Evolutionary conservation across 106 monocot genomes (phyloP), one percentile per base, ranked within the genome.

Genomic region (Cymbidium sinense): DNA sequence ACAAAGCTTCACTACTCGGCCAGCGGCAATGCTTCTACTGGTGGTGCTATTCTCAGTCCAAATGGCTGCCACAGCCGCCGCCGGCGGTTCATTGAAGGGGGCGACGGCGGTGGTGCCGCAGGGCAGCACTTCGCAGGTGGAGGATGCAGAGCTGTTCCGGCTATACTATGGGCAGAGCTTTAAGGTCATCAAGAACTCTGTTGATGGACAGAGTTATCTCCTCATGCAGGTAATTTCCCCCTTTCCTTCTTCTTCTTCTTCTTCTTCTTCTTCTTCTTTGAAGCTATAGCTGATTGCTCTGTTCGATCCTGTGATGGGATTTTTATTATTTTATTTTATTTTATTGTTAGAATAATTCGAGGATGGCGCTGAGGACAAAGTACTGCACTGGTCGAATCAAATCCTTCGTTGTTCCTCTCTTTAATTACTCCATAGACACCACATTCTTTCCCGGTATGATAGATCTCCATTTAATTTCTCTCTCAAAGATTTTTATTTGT

Each of bases 381-480:
- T 96, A 96, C 82, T 96, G 96, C 90, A 94, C 93, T 13, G 93
- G 93, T 31, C 87, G 96, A 79, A 96, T 96, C 83, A 96, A 93
- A 51, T 96, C 96, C 39, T 96, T 96, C 51, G 86, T 94, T 33
- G 83, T 96, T 34, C 93, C 96, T 12, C 87, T 96, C 80, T 83
- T 91, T 43, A 96, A 91, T 62, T 96, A 82, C 85, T 96, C 96
- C 3, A 85, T 89, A n/a, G 91, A 96, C 82, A 92, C 92, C 23
- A 52, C 86, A 9, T 71, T 61, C 34, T 80, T 89, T 70, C 91
- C 93, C 7, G 86, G 92, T 91, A 79, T 39, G 35, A 7, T 7
- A 0, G 15, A 12, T 67, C 17, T 58, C 8, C 8, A 3, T 23
- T 58, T n/a, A 58, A 20, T 23, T n/a, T n/a, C n/a, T n/a, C n/a